phyloP scores from a whole-genome alignment of 139 green algal genomes.

The Asterochloris erici region DNA sequence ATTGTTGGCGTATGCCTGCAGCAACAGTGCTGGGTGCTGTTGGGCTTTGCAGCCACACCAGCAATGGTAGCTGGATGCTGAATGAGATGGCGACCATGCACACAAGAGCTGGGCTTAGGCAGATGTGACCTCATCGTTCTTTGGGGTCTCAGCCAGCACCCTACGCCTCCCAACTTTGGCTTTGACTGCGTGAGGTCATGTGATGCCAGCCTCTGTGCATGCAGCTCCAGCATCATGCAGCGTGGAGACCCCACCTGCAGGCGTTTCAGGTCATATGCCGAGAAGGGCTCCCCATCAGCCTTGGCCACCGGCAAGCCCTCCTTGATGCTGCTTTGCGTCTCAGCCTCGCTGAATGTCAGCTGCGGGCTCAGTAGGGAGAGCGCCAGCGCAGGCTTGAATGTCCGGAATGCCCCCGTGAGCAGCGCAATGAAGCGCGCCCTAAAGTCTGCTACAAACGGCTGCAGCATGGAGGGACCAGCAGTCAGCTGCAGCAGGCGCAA shows the following conservation, averaged over 20 bases:
- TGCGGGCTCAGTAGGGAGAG: constrained; percentile 83
- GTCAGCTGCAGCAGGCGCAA: constrained; percentile 35
- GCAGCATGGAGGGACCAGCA: constrained; percentile 63
- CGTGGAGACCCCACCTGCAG: constrained; percentile 58
- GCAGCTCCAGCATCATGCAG: no score
- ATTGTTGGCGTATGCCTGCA: constrained; percentile 89
- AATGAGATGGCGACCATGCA: not conserved
- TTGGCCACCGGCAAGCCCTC: constrained; percentile 37
- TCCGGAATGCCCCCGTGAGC: constrained; percentile 36
- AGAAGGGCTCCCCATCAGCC: constrained; percentile 57
- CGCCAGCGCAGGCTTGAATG: constrained; percentile 74
- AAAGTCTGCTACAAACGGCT: constrained; percentile 84
- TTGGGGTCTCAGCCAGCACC: not conserved
- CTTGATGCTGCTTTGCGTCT: constrained; percentile 33
- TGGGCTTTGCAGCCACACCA: not conserved
- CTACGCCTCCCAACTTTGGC: no score
- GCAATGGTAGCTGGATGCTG: not conserved
- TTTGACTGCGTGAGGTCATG: no score
- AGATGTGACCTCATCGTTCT: no score
- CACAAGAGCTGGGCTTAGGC: not conserved
- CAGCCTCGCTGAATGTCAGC: constrained; percentile 73
- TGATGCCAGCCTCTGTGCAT: no score
- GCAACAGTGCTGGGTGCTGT: not conserved
- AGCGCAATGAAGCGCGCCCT: constrained; percentile 43
- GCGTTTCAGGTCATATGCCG: constrained; percentile 87